These are phyloP conservation scores for Erodium trifolium DNA, from an alignment of 441 rosid species.

Conservation along the genomic window DNA sequence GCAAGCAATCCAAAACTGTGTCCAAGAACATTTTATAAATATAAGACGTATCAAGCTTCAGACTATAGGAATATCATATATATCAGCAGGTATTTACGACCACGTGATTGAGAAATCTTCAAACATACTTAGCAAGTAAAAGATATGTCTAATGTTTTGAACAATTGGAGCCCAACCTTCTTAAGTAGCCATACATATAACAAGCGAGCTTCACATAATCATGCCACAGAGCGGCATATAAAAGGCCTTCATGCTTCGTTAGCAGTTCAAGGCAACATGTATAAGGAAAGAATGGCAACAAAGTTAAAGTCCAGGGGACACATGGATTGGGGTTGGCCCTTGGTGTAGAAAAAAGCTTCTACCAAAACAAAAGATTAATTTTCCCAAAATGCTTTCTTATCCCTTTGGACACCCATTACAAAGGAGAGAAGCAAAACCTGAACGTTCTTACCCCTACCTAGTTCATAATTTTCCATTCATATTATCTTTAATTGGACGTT, in stretches of 20 bases:
- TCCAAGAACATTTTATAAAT: too few relatives aligned
- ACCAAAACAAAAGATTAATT: not conserved
- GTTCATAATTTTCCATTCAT: conserved; percentile 6
- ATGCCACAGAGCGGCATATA: not conserved
- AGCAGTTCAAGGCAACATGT: not conserved
- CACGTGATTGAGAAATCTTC: too few relatives aligned
- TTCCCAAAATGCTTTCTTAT: not conserved
- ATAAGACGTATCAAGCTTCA: too few relatives aligned
- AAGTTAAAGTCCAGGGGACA: not conserved
- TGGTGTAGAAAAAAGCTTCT: not conserved
- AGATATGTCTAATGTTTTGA: too few relatives aligned
- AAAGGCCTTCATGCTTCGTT: not conserved
- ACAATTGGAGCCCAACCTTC: too few relatives aligned
- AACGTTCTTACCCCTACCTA: conserved; percentile 11
- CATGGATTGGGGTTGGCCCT: not conserved
- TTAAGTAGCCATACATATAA: too few relatives aligned
- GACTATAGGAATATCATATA: too few relatives aligned
- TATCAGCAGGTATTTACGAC: too few relatives aligned
- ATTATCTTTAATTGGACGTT: not conserved
- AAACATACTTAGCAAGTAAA: too few relatives aligned
- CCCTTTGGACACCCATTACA: conserved; percentile 11
- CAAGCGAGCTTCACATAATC: not conserved
- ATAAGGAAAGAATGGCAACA: not conserved
- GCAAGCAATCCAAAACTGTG: too few relatives aligned
- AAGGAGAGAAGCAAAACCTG: not conserved